Evolutionary conservation across 2,329 filamentous ascomycete genomes (phyloP).

Genomic region (Colletotrichum siamense): DNA sequence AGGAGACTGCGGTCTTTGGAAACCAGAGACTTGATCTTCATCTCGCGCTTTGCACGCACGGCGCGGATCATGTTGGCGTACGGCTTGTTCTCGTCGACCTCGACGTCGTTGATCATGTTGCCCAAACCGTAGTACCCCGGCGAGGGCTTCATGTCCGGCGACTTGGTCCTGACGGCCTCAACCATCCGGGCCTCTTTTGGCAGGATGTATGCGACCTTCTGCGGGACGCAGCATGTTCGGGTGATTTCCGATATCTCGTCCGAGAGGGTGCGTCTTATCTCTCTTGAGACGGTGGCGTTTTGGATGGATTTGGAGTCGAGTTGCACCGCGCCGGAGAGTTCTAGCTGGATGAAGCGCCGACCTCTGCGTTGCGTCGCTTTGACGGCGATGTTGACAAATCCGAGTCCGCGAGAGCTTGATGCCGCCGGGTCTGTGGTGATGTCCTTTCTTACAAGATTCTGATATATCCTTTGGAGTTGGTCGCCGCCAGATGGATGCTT

Average conservation of each 20-base stretch:
- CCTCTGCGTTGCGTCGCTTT: background rate
- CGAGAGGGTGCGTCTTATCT: background rate
- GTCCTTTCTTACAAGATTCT: rapidly evolving
- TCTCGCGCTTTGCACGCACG: background rate
- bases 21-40: background rate
- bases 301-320: background rate
- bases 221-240: background rate
- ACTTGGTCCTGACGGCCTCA: background rate
- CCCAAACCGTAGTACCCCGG: background rate
- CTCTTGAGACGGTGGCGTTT: background rate
- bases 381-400: background rate
- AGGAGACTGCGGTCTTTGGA: background rate
- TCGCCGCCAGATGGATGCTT: background rate
- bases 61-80: background rate
- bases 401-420: background rate
- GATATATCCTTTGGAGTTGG: background rate
- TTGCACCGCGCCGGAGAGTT: background rate
- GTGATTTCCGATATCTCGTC: background rate
- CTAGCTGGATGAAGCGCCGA: background rate
- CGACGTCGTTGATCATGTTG: background rate
- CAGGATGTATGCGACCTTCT: background rate
- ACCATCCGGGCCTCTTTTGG: background rate
- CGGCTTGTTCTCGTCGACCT: background rate
- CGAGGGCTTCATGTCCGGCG: background rate
- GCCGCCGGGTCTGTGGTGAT: background rate